Percentiles rank a stretch among this genome's conserved stretches.
phyloP scores from a whole-genome alignment of 192 early-diverging fungal genomes.

The Haplosporangium gracile region DNA sequence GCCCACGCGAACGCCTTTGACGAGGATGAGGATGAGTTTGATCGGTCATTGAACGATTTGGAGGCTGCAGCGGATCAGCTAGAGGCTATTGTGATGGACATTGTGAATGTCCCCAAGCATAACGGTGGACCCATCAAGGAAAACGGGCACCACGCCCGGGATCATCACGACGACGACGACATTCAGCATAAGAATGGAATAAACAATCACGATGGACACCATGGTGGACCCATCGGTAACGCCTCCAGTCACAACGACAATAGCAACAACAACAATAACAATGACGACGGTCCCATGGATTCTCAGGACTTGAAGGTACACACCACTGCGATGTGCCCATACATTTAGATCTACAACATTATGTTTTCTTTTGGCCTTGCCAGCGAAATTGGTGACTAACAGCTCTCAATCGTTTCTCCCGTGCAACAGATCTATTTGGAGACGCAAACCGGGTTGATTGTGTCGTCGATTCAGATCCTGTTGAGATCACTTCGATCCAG shows the following conservation, averaged over 20 bases:
- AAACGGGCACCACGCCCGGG: conserved; percentile 9
- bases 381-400: neutral
- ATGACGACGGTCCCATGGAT: conserved; percentile 42
- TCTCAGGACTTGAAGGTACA: conserved; percentile 41
- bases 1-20: conserved; percentile 80
- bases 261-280: neutral
- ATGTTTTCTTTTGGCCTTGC: neutral
- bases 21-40: conserved; percentile 60
- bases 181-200: neutral
- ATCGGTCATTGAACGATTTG: conserved; percentile 74
- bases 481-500: conserved; percentile 71
- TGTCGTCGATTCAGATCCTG: conserved; percentile 83
- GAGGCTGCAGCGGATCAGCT: conserved; percentile 86
- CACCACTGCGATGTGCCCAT: neutral
- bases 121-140: conserved; percentile 14
- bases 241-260: neutral
- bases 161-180: conserved; percentile 3
- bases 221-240: neutral
- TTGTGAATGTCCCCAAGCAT: conserved; percentile 72
- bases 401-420: neutral
- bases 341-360: neutral
- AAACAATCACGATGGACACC: neutral
- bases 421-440: conserved; percentile 38
- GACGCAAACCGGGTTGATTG: conserved; percentile 79
- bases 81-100: conserved; percentile 83